phyloP scores from a whole-genome alignment of 2,329 filamentous ascomycete species.

The Talaromyces sp. region DNA sequence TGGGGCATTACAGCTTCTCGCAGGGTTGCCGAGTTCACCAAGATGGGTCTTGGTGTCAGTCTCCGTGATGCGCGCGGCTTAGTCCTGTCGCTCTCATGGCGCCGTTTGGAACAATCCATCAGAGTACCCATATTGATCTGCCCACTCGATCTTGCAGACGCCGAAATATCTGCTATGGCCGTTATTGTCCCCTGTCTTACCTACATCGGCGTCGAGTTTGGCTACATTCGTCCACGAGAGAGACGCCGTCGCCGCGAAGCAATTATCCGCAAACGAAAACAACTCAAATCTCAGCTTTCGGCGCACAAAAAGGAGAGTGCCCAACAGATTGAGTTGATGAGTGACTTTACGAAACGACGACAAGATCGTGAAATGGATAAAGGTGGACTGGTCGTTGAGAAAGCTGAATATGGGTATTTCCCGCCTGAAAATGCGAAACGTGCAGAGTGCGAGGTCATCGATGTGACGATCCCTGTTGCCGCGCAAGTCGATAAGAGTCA shows the following conservation, averaged over 20 bases:
- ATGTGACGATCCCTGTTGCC: constrained; percentile 47
- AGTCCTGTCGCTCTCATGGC: constrained; percentile 42
- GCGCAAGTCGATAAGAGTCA: constrained; percentile 45
- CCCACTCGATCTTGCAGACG: constrained; percentile 34
- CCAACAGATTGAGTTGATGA: constrained; percentile 43
- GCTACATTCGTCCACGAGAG: constrained; percentile 40
- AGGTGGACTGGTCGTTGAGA: constrained; percentile 41
- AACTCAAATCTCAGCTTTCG: constrained; percentile 37
- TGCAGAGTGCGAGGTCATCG: constrained; percentile 31
- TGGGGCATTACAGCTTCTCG: constrained; percentile 41
- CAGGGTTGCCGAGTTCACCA: constrained; percentile 39
- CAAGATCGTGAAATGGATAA: constrained; percentile 37
- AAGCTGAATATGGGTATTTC: constrained; percentile 43
- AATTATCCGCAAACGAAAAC: constrained; percentile 37
- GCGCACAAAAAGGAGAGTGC: constrained; percentile 39
- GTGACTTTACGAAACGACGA: constrained; percentile 39
- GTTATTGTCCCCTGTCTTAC: constrained; percentile 40
- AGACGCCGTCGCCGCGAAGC: constrained; percentile 36
- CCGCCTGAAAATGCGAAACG: constrained; percentile 22
- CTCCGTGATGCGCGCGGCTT: constrained; percentile 37
- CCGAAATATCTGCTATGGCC: constrained; percentile 36
- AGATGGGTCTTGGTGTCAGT: constrained; percentile 41
- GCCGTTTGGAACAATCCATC: constrained; percentile 41
- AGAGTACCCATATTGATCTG: constrained; percentile 41
- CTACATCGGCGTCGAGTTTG: constrained; percentile 45